Evolutionary conservation across 495 filamentous ascomycete genomes (phyloP).

Genomic region (Penicillium psychrofluorescens): DNA sequence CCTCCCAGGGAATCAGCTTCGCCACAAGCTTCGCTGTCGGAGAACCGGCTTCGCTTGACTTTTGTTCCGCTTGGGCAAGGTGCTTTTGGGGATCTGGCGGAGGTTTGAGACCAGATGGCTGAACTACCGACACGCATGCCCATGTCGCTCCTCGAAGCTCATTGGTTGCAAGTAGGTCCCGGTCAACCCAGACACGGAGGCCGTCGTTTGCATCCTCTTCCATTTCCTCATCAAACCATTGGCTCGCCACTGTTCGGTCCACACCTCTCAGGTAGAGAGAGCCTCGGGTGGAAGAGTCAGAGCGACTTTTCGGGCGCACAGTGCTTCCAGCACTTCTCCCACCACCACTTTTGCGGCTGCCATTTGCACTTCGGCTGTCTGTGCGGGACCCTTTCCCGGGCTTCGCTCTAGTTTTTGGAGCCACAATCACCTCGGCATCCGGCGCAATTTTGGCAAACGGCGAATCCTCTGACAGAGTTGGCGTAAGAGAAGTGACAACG

Average conservation of each 20-base stretch:
- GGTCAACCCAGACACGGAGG: conserved; percentile 76
- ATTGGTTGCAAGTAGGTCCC: conserved; percentile 58
- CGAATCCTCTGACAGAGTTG: conserved; percentile 57
- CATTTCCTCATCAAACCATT: conserved; percentile 64
- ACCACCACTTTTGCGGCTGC: conserved; percentile 60
- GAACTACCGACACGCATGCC: conserved; percentile 69
- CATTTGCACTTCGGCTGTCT: conserved; percentile 66
- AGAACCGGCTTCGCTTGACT: conserved; percentile 48
- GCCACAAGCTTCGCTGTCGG: conserved; percentile 68
- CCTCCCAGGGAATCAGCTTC: conserved; percentile 68
- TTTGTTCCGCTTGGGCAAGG: conserved; percentile 48
- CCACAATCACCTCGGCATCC: conserved; percentile 93
- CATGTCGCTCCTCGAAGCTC: conserved; percentile 66
- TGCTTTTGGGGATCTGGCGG: conserved; percentile 69
- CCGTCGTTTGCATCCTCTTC: conserved; percentile 47
- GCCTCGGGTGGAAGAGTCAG: conserved; percentile 52
- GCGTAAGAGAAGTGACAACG: conserved; percentile 68
- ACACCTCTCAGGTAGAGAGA: conserved; percentile 72
- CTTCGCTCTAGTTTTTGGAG: conserved; percentile 73
- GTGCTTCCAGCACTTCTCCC: conserved; percentile 68
- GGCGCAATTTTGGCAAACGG: conserved; percentile 87
- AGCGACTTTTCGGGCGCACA: conserved; percentile 50
- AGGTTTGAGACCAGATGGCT: conserved; percentile 68
- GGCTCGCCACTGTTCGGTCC: conserved; percentile 53
- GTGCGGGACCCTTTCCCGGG: conserved; percentile 44